phyloP scores from a whole-genome alignment of 192 early-diverging fungal species.

The Podila minutissima region DNA sequence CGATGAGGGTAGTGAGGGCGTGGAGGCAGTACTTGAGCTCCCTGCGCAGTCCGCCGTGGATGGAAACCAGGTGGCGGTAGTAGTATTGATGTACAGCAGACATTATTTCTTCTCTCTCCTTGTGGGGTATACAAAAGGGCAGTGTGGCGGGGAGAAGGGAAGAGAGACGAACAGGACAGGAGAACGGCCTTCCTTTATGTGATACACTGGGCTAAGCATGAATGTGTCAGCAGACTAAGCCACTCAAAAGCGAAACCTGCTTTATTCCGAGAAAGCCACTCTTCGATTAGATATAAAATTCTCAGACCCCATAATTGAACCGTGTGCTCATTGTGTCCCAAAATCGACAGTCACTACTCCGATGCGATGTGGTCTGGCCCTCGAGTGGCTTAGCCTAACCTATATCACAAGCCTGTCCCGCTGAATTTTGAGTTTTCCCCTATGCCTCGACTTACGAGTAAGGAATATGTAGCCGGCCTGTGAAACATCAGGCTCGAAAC shows the following conservation, averaged over 20 bases:
- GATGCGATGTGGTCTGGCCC: too few species aligned
- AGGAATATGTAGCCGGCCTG: constrained; percentile 3
- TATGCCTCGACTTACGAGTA: constrained; percentile 5
- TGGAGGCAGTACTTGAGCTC: background rate
- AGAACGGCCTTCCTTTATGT: too few species aligned
- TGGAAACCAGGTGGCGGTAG: background rate
- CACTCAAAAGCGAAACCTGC: background rate
- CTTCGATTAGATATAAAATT: too few species aligned
- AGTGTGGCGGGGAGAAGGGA: background rate
- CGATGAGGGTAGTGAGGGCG: background rate
- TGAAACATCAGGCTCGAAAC: background rate
- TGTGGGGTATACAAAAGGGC: background rate
- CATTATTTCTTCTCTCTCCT: background rate
- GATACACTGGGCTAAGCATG: too few species aligned
- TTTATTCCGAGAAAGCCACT: background rate
- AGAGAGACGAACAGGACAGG: background rate
- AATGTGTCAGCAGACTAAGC: background rate
- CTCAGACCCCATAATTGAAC: too few species aligned
- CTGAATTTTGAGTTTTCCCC: background rate
- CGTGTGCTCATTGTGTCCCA: too few species aligned
- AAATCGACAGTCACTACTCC: too few species aligned
- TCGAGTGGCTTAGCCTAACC: too few species aligned
- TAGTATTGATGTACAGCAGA: background rate
- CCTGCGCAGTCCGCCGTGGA: background rate
- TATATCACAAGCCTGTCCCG: too few species aligned